Percentiles rank a stretch among this genome's conserved stretches.
Conservation (phyloP, 192 early-diverging fungal species). For the Coemansia sp. region DNA sequence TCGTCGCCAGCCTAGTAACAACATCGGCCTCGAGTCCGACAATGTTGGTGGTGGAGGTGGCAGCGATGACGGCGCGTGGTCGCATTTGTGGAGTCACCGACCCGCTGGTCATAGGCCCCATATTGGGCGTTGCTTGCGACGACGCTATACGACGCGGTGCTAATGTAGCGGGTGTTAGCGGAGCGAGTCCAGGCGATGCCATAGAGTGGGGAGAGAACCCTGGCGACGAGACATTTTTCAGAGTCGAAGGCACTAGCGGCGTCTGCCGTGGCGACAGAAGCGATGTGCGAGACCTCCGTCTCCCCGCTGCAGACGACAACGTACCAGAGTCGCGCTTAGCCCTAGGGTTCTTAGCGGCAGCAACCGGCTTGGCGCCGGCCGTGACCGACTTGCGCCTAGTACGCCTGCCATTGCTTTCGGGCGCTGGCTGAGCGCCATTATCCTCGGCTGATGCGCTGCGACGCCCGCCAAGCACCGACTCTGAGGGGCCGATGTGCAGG, state of each 20-base stretch:
- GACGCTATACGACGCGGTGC: constrained; percentile 3
- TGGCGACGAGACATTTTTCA: constrained; percentile 26
- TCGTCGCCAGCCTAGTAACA: constrained; percentile 60
- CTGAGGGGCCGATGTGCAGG: constrained; percentile 38
- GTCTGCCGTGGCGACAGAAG: constrained; percentile 43
- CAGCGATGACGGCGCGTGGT: constrained; percentile 20
- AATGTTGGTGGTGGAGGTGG: constrained; percentile 50
- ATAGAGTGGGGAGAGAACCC: constrained; percentile 2
- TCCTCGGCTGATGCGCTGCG: background rate
- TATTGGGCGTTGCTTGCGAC: constrained; percentile 18
- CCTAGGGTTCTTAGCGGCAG: background rate
- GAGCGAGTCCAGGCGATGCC: background rate
- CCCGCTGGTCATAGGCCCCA: constrained; percentile 2
- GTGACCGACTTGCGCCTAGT: constrained; percentile 22
- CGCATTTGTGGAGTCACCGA: constrained; percentile 25
- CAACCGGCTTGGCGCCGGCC: background rate
- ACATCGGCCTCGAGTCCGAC: constrained; percentile 53
- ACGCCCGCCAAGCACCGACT: background rate
- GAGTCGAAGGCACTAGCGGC: constrained; percentile 42
- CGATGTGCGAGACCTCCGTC: constrained; percentile 28
- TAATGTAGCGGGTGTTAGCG: background rate
- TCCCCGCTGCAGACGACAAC: constrained; percentile 8
- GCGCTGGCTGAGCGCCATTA: background rate
- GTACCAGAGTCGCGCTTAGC: background rate
- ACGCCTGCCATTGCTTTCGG: background rate